Percentiles rank a stretch among this genome's conserved stretches.
phyloP scores from a whole-genome alignment of 73 alveolate genomes.

The Paramecium octaurelia region DNA sequence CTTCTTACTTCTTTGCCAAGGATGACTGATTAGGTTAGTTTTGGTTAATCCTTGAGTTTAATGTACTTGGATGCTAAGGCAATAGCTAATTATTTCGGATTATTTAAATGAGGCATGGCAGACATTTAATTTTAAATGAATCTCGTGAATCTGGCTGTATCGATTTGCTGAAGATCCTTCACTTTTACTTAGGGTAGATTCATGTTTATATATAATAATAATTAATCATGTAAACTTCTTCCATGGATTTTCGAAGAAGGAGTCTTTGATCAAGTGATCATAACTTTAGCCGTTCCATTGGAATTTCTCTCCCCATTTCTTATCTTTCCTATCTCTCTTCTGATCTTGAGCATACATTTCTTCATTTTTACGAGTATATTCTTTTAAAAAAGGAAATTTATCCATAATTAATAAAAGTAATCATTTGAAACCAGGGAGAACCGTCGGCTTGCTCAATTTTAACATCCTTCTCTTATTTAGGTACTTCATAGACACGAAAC shows the following conservation, averaged over 20 bases:
- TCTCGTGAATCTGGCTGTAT: neutral
- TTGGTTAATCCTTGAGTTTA: neutral
- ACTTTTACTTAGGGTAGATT: neutral
- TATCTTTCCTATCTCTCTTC: neutral
- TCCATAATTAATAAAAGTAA: slow-evolving; percentile 17
- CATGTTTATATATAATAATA: neutral
- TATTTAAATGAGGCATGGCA: neutral
- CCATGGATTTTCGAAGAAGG: slow-evolving; percentile 50
- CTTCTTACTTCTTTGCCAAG: neutral
- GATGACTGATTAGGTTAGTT: neutral
- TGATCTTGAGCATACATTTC: neutral
- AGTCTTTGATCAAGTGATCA: neutral
- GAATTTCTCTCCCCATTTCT: neutral
- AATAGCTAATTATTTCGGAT: neutral
- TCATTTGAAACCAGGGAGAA: slow-evolving; percentile 18
- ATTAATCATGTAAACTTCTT: slow-evolving; percentile 17
- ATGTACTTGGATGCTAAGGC: slow-evolving; percentile 2
- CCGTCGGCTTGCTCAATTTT: slow-evolving; percentile 9
- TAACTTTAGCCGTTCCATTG: neutral
- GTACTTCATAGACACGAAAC: slow-evolving; percentile 3
- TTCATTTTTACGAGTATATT: slow-evolving; percentile 1
- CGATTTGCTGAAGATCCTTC: neutral
- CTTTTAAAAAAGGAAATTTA: slow-evolving; percentile 1
- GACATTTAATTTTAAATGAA: neutral
- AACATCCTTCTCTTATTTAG: slow-evolving; percentile 4